Evolutionary conservation across 1,139 yeast species (phyloP), one percentile per base, ranked within the genome.

Genomic region (Diutina catenulata): DNA sequence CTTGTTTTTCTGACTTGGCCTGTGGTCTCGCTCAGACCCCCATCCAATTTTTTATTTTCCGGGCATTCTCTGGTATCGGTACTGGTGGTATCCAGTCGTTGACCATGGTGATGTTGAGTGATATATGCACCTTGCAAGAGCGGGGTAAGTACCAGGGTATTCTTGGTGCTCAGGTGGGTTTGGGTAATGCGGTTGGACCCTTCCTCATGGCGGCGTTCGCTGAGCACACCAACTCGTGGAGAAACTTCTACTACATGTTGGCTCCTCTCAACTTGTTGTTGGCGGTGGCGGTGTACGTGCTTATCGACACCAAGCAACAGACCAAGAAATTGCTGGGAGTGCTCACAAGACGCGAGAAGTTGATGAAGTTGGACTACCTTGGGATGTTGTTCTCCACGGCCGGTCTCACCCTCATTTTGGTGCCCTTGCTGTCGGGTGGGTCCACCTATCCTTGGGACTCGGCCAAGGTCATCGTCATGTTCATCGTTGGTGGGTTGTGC

Each of bases 171-270:
- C 55, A 60, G 38, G 62, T 73, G 23, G 78, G 78, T 0, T 44
- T 73, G 9, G 79, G 80, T 2, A 64, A 68, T 39, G 71, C 71
- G 1, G 45, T 69, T 11, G 81, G 80, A 0, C 81, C 81, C 0
- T 63, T 75, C 39, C 51, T 75, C 16, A 74, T 75, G 42, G 74
- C 76, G 22, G 74, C 69, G 0, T 68, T 74, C 41, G 63, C 70
- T 4, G 49, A 59, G 19, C 56, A 60, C 41, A 57, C 55, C 19
- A n/a, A n/a, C n/a, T 43, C 60, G 8, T 75, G 81, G 81, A 61
- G 74, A 45, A 59, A 64, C 38, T 64, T 68, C 42, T 74, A 65
- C 46, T 68, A 64, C 48, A 54, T 65, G 40, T 49, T 67, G 44
- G 67, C 70, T 13, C 75, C 76, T 0, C 41, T 69, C n/a, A 57